Evolutionary conservation across 2,329 filamentous ascomycete species (phyloP).

Genomic region (Taxawa tesnikishii): DNA sequence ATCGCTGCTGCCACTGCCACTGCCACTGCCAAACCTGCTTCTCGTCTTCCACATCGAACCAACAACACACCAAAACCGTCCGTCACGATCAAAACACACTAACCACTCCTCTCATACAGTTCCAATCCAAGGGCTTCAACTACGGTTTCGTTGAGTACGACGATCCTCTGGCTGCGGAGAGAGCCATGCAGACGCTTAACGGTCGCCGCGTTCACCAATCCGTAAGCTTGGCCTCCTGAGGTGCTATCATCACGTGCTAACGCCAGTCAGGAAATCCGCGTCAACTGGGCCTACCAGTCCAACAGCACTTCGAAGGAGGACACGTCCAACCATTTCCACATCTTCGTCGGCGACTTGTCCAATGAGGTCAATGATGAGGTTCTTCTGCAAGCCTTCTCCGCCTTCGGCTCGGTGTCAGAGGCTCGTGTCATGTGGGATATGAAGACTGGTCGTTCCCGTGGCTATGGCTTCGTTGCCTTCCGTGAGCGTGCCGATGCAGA

Average conservation of each 20-base stretch:
- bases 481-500: conserved; percentile 87
- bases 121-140: conserved; percentile 89
- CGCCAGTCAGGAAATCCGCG: conserved; percentile 71
- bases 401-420: conserved; percentile 91
- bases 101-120: conserved; percentile 22
- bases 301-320: conserved; percentile 93
- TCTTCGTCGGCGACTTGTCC: conserved; percentile 93
- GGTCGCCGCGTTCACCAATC: conserved; percentile 91
- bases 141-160: conserved; percentile 99
- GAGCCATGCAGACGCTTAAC: conserved; percentile 94
- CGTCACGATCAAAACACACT: too few relatives aligned
- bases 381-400: conserved; percentile 83
- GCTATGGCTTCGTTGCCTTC: conserved; percentile 97
- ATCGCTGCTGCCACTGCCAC: too few relatives aligned
- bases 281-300: conserved; percentile 99
- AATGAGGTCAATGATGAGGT: conserved; percentile 99
- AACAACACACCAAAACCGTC: too few relatives aligned
- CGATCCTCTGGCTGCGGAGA: conserved; percentile 88
- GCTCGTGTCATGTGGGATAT: conserved; percentile 99
- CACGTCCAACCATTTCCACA: conserved; percentile 96
- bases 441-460: conserved; percentile 96
- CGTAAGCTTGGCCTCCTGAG: conserved; percentile 41
- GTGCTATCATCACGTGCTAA: conserved; percentile 11
- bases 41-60: too few relatives aligned
- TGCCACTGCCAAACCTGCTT: too few relatives aligned